Base-by-base conservation (phyloP, 2,329 filamentous ascomycete genomes). In the Coleophoma cylindrospora region DNA sequence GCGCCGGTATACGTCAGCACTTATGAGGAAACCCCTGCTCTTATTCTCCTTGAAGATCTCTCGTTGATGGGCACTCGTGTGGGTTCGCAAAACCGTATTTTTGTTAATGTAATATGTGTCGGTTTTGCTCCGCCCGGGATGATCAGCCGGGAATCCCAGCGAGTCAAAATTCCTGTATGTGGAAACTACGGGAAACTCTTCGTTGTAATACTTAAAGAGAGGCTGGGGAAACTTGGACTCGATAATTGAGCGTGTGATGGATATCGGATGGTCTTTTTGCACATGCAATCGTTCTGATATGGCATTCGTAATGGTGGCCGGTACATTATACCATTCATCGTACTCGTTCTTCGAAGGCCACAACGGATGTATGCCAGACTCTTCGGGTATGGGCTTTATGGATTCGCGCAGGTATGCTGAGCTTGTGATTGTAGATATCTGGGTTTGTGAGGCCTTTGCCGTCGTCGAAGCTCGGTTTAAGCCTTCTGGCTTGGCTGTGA, bases 31-130 rank as follows among this genome's bases (percentile, higher is more conserved):
- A 3, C 92, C 94, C 36, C 84, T 79, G 60, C 79, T 87, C 49
- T 80, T 70, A 69, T 91, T 83, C 52, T 79, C 75, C 57, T 84
- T 76, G 76, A 97, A 89, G 52, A 87, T 77, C 65, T 94, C 83
- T 61, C 88, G 82, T 68, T 99, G 90, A 66, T 99, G 94, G 0
- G 94, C 94, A 58, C 89, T 94, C 2, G 92, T 97, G 68, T 99
- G 94, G 1, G 94, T 99, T 50, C 94, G 81, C 40, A 99, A 74
- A 2, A 99, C 84, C 0, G 88, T 95, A 47, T 81, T 71, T 57
- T 84, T 75, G 70, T 96, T 96, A 64, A 99, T 72, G 69, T 99
- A 99, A 75, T 97, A 99, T 1, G 94, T 97, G 70, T 99, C 94
- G 13, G 89, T 92, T 58, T 82, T 83, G 57, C 82, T 88, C 46